phyloP scores from a whole-genome alignment of 1,139 yeast genomes.

The Kodamaea sp. region DNA sequence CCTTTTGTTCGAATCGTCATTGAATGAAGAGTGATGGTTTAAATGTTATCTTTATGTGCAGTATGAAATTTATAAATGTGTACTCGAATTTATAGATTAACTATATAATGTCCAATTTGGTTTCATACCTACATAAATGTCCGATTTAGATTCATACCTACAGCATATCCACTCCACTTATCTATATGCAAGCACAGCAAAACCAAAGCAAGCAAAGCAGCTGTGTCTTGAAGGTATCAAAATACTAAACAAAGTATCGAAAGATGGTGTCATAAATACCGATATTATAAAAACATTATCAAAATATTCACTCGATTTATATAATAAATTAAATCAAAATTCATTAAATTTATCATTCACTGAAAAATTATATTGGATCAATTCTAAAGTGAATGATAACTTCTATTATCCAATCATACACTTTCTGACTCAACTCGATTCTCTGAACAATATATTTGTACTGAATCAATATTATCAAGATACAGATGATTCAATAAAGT shows the following conservation, averaged over 20 bases:
- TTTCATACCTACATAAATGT: too few species aligned
- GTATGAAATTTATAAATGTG: neutral
- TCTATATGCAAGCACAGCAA: constrained; percentile 16
- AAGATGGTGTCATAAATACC: constrained; percentile 7
- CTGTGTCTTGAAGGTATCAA: constrained; percentile 25
- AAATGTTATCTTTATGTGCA: neutral
- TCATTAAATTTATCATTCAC: constrained; percentile 12
- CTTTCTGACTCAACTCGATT: constrained; percentile 15
- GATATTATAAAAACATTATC: constrained; percentile 16
- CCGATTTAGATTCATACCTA: constrained; percentile 7
- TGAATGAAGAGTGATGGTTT: neutral
- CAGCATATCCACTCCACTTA: constrained; percentile 15
- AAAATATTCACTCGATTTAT: constrained; percentile 19
- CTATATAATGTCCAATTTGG: too few species aligned
- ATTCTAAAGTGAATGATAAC: constrained; percentile 30
- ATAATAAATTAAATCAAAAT: constrained; percentile 14
- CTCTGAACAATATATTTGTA: constrained; percentile 11
- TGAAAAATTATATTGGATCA: constrained; percentile 41
- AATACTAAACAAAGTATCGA: constrained; percentile 21
- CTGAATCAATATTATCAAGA: constrained; percentile 8
- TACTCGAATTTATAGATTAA: too few species aligned
- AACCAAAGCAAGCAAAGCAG: constrained; percentile 17
- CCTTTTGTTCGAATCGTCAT: neutral
- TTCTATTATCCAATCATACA: constrained; percentile 36
- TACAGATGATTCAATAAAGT: constrained; percentile 8